Base-by-base conservation (phyloP, 2,329 filamentous ascomycete genomes). In the Trichoderma sp. region DNA sequence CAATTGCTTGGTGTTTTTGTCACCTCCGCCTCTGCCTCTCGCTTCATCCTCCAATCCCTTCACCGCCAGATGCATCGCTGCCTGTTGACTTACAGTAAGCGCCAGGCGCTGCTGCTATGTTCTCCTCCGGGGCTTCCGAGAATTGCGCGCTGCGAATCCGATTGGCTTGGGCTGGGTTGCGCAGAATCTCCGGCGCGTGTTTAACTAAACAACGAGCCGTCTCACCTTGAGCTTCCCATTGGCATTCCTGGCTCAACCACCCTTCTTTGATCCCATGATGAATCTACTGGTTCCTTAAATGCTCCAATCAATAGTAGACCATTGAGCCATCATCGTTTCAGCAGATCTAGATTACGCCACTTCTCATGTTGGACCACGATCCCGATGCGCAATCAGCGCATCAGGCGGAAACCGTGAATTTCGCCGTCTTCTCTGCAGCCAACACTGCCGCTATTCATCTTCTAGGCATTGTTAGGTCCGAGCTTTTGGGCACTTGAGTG, bases 401-500 rank as follows among this genome's bases (percentile, higher is more conserved):
- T 32, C 19, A 1, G 4, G 1, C 7, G 3, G 25, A 25, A 5
- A 15, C 17, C 35, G 37, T 59, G 35, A n/a, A 25, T 42, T 59
- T 59, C 13, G 56, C 37, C 8, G 13, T 29, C 25, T 59, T 59
- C 37, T n/a, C 56, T 19, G 56, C 35, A 3, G 56, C 34, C 15
- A 59, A 59, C 5, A 19, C 34, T 9, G 56, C 56, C 1, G 56
- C 56, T 8, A 29, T 19, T 29, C 56, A 59, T 22, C 56, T 59
- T 6, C 4, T 59, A 17, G 56, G 42, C 15, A 25, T n/a, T 19
- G n/a, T 59, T 8, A 19, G 25, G 25, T n/a, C 37, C 15, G 17
- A 39, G 27, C 37, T 29, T 94, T 96, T 74, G 93, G 92, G 29
- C 90, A 93, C 71, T 91, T 94, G 88, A 87, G 90, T 5, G 92